Evolutionary conservation across 1,284 basidiomycete species (phyloP).

Genomic region (Puccinia coronata): DNA sequence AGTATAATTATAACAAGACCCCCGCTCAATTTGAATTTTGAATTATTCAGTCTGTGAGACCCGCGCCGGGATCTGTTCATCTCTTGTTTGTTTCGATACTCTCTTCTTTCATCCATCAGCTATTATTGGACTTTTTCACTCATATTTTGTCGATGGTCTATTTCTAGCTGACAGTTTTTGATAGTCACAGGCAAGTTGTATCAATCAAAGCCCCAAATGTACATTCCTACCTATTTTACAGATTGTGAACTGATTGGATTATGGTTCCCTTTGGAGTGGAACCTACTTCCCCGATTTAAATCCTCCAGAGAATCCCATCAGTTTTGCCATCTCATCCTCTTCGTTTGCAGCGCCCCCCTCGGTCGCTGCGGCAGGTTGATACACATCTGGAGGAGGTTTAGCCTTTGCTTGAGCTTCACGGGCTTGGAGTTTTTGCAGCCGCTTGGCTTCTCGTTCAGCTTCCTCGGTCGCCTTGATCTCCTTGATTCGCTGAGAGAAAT

Average conservation of each 20-base stretch:
- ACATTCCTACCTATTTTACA: background rate
- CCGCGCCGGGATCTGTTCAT: too few relatives aligned
- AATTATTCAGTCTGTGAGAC: too few relatives aligned
- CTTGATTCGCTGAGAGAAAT: slow-evolving; percentile 84
- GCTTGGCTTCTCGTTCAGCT: slow-evolving; percentile 24
- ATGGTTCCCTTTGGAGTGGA: background rate
- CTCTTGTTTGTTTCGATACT: too few relatives aligned
- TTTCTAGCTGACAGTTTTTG: too few relatives aligned
- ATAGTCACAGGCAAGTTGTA: background rate
- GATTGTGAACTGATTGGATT: background rate
- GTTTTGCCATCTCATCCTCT: slow-evolving; percentile 24
- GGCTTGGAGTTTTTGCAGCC: slow-evolving; percentile 18
- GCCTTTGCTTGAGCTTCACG: slow-evolving; percentile 17
- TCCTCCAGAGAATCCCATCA: slow-evolving; percentile 46
- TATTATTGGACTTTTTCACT: too few relatives aligned
- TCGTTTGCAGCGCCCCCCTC: background rate
- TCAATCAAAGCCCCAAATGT: background rate
- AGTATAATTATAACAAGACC: too few relatives aligned
- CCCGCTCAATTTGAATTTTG: too few relatives aligned
- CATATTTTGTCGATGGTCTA: background rate
- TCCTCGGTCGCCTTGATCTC: slow-evolving; percentile 75
- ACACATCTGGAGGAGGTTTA: background rate
- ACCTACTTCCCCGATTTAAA: slow-evolving; percentile 39
- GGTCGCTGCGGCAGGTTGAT: slow-evolving; percentile 29
- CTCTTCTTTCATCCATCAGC: too few relatives aligned